Evolutionary conservation across 2,329 filamentous ascomycete species (phyloP), one percentile per base, ranked within the genome.

Genomic region (Rutstroemia sp.): DNA sequence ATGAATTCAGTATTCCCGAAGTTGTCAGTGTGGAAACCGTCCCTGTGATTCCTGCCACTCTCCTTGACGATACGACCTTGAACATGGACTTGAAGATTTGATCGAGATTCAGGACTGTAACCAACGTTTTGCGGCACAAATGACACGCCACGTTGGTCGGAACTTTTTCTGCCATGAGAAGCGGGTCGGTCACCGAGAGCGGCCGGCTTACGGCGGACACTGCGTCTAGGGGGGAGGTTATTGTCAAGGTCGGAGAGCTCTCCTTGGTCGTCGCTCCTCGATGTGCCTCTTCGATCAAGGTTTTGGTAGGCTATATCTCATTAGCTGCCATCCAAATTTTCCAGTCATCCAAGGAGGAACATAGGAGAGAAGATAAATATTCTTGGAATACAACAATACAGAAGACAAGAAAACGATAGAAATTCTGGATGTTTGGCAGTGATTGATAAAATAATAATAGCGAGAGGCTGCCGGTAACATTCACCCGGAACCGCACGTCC

Each of bases 41-140:
- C 47, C 4, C 25, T n/a, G 3, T 51, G 25, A n/a, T 48, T 9
- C 16, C 38, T 34, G 30, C 38, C 25, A 7, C 47, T 37, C 34
- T 48, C 54, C 30, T 41, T 53, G 42, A 57, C 51, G 19, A 57
- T 16, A 48, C 50, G 55, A 25, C 44, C 44, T 6, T 48, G n/a
- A n/a, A 57, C 44, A 19, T 5, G 7, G 8, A 47, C 44, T 16
- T 19, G 21, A n/a, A 14, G 4, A 14, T 27, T 7, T 9, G 3
- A 12, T 10, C 10, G 23, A 47, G 21, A 8, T 8, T 7, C 19
- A 16, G 44, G 44, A 16, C 16, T 47, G 25, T 25, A 5, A n/a
- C 21, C 9, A 21, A 25, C n/a, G 23, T 47, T 47, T 47, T 25
- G 44, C 23, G 21, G 7, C 23, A n/a, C n/a, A n/a, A 23, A 47